Conservation (phyloP, 176 grass and related monocot species). For the Bonia amplexicaulis region DNA sequence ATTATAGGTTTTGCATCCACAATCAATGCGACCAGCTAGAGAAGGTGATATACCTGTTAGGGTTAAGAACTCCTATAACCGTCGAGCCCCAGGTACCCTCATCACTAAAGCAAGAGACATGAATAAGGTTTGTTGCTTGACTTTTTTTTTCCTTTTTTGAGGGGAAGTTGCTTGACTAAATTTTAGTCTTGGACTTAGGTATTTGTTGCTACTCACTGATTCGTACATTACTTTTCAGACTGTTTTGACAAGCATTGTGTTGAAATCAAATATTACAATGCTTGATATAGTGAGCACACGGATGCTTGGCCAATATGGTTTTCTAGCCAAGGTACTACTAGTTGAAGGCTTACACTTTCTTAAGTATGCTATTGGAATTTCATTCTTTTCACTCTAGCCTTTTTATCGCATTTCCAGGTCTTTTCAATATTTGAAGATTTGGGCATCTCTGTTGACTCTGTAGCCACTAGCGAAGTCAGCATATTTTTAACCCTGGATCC, state of each 20-base stretch:
- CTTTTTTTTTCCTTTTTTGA: not conserved
- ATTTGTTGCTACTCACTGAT: not conserved
- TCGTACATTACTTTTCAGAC: constrained; percentile 25
- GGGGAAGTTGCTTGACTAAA: no score
- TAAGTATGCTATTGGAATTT: not conserved
- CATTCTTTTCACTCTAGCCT: not conserved
- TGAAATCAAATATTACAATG: constrained; percentile 71
- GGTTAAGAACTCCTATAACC: constrained; percentile 64
- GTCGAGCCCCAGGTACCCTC: constrained; percentile 53
- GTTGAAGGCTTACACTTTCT: not conserved
- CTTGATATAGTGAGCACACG: constrained; percentile 64
- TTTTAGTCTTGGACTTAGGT: not conserved
- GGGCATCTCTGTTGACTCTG: constrained; percentile 64
- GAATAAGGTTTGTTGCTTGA: constrained; percentile 39
- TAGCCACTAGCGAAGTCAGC: constrained; percentile 65
- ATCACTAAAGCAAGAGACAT: constrained; percentile 63
- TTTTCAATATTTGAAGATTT: constrained; percentile 67
- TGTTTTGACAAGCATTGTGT: constrained; percentile 62
- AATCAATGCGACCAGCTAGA: constrained; percentile 62
- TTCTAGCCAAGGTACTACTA: constrained; percentile 50
- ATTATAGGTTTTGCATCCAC: constrained; percentile 59
- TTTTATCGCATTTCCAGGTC: constrained; percentile 24
- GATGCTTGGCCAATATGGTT: constrained; percentile 68
- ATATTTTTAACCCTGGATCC: constrained; percentile 59
- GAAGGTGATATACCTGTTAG: constrained; percentile 58